Base-by-base conservation (phyloP, 805 yeast species). In the Kregervanrija delftensis region DNA sequence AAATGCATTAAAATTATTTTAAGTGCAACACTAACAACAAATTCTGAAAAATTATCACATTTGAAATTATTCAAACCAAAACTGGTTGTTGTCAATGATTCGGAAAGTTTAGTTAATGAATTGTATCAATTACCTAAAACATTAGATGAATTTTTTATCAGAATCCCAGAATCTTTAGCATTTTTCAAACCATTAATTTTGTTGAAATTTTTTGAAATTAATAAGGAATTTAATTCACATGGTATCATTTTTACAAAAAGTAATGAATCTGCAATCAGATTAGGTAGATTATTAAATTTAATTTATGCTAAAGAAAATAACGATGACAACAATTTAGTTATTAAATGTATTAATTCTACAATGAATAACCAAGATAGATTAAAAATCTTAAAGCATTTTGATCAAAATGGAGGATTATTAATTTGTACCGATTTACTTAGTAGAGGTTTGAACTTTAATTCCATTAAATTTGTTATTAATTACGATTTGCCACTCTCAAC, bases 21-120 rank as follows among this genome's bases (percentile, higher is more conserved):
- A 58, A 83, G 95, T 41, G 99, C 99, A 8, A 93, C 99, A 0
- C 73, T 93, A 43, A 88, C 97, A 3, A 83, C 96, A 2, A 95
- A 90, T 60, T 86, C 97, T 0, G 96, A 93, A 30, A 87, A 86
- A 58, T 67, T 93, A 45, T 74, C 91, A 8, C 75, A 78, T 39
- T 71, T 93, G 47, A 77, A 82, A 42, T 76, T 93, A 49, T 68
- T 69, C 46, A 73, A 71, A 52, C 97, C 95, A n/a, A 73, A 82
- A 55, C 63, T 93, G 40, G 69, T 86, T 35, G 79, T 88, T 46
- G 83, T 90, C 38, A 86, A 89, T 48, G 59, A 60, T 47, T 66
- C 73, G 37, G 63, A 71, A 32, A 58, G 59, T 33, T 57, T 73
- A 49, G 72, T 69, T 14, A 69, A 67, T 46, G 84, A 80, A 53